Conservation (phyloP, 1,284 basidiomycete species). For the Ustilago tritici region DNA sequence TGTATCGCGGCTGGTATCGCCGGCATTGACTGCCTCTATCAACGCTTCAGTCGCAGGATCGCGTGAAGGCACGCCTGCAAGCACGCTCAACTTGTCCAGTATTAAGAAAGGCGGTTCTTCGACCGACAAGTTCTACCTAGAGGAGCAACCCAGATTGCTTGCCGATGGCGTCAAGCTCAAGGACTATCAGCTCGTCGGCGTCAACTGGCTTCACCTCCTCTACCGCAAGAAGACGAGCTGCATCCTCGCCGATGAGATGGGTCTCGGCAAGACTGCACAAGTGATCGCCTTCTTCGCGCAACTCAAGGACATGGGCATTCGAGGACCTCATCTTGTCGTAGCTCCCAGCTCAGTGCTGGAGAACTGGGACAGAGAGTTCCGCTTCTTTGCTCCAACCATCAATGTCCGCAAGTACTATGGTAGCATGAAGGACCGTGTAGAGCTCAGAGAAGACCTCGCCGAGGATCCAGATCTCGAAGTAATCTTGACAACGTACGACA, state of each 20-base stretch:
- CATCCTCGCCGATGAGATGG: slow-evolving; percentile 85
- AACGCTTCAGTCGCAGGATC: slow-evolving; percentile 34
- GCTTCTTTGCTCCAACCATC: slow-evolving; percentile 85
- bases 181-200: slow-evolving; percentile 95
- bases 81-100: slow-evolving; percentile 53
- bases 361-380: slow-evolving; percentile 98
- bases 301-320: slow-evolving; percentile 82
- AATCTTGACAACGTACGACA: slow-evolving; percentile 93
- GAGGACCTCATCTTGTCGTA: slow-evolving; percentile 87
- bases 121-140: slow-evolving; percentile 73
- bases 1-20: slow-evolving; percentile 56
- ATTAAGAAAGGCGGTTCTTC: slow-evolving; percentile 48
- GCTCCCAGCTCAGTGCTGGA: slow-evolving; percentile 93
- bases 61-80: slow-evolving; percentile 38
- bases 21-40: slow-evolving; percentile 25
- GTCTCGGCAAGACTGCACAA: slow-evolving; percentile 97
- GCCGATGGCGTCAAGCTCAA: slow-evolving; percentile 83
- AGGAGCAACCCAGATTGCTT: slow-evolving; percentile 80
- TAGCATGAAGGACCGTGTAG: slow-evolving; percentile 85
- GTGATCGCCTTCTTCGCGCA: slow-evolving; percentile 96
- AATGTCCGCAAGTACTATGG: slow-evolving; percentile 94
- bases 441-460: slow-evolving; percentile 78
- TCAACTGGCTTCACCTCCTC: slow-evolving; percentile 94
- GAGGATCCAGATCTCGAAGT: slow-evolving; percentile 84
- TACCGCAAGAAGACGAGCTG: slow-evolving; percentile 86